These are phyloP conservation scores for Fusarium longipes DNA, from an alignment of 2,329 filamentous ascomycete genomes.

Conservation along the genomic window DNA sequence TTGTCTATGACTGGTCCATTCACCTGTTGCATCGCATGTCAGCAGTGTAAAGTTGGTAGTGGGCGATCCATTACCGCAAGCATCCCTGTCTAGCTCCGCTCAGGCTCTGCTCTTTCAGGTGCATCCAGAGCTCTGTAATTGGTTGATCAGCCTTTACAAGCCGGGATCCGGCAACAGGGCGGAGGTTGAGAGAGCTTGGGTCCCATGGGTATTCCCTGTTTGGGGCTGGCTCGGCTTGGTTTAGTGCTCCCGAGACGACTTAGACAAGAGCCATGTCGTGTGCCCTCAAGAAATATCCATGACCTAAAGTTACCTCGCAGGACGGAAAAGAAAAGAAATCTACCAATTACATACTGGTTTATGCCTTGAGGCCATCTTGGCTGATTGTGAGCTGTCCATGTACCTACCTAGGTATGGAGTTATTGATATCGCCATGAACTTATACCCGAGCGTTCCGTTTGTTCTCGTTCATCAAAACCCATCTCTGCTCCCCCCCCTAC, in stretches of 20 bases:
- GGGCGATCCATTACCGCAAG: slow-evolving; percentile 18
- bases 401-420: slow-evolving; percentile 6
- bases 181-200: slow-evolving; percentile 16
- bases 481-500: background rate
- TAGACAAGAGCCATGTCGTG: slow-evolving; percentile 33
- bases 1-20: slow-evolving; percentile 27
- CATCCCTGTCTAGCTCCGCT: slow-evolving; percentile 19
- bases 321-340: background rate
- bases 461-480: slow-evolving; percentile 26
- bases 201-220: slow-evolving; percentile 23
- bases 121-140: slow-evolving; percentile 12
- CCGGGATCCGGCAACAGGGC: slow-evolving; percentile 28
- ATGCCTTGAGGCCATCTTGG: slow-evolving; percentile 2
- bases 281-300: slow-evolving; percentile 18
- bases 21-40: slow-evolving; percentile 11
- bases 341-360: slow-evolving; percentile 3
- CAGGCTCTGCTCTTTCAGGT: slow-evolving; percentile 13
- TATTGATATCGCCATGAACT: slow-evolving; percentile 5
- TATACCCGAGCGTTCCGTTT: slow-evolving; percentile 25
- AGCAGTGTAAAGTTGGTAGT: slow-evolving; percentile 25
- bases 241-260: slow-evolving; percentile 18
- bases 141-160: slow-evolving; percentile 5
- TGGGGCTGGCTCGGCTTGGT: slow-evolving; percentile 5
- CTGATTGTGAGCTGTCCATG: background rate
- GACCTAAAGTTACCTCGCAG: slow-evolving; percentile 3